Evolutionary conservation across 331 rosid genomes (phyloP).

Genomic region (Stylosanthes scabra): DNA sequence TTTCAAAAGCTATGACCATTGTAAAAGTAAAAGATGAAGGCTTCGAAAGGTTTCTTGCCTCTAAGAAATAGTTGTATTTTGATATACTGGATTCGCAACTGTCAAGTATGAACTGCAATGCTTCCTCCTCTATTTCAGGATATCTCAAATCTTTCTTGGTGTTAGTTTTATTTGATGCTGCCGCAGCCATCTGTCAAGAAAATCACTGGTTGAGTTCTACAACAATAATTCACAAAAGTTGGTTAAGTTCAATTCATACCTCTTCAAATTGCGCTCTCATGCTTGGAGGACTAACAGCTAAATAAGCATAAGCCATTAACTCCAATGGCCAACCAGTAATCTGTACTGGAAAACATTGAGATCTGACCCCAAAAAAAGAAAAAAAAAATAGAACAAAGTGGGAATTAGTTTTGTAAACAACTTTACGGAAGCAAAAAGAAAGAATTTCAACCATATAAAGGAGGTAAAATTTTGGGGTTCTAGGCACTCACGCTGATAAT

Average conservation of each 20-base stretch:
- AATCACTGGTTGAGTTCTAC: conserved; percentile 29
- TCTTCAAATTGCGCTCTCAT: conserved; percentile 79
- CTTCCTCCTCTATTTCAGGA: conserved; percentile 89
- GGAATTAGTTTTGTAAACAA: neutral
- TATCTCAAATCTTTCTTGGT: conserved; percentile 71
- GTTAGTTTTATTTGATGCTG: conserved; percentile 71
- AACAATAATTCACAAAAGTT: conserved; percentile 6
- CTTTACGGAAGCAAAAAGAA: conserved; percentile 7
- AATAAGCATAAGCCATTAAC: conserved; percentile 92
- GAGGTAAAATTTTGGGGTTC: neutral
- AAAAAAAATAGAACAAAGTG: conserved; percentile 8
- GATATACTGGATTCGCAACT: conserved; percentile 91
- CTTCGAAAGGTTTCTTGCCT: conserved; percentile 52
- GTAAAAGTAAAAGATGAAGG: neutral
- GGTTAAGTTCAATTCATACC: conserved; percentile 53
- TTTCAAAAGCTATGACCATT: conserved; percentile 3
- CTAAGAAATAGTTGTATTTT: conserved; percentile 83
- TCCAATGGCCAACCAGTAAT: conserved; percentile 63
- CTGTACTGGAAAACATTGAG: conserved; percentile 61
- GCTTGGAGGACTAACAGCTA: conserved; percentile 87
- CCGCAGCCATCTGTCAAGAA: conserved; percentile 81
- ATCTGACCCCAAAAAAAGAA: no score
- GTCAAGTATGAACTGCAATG: conserved; percentile 80
- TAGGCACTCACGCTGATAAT: conserved; percentile 66
- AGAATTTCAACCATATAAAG: conserved; percentile 12